Evolutionary conservation across 768 basidiomycete species (phyloP).

Genomic region (Leccinum longicurvipes): DNA sequence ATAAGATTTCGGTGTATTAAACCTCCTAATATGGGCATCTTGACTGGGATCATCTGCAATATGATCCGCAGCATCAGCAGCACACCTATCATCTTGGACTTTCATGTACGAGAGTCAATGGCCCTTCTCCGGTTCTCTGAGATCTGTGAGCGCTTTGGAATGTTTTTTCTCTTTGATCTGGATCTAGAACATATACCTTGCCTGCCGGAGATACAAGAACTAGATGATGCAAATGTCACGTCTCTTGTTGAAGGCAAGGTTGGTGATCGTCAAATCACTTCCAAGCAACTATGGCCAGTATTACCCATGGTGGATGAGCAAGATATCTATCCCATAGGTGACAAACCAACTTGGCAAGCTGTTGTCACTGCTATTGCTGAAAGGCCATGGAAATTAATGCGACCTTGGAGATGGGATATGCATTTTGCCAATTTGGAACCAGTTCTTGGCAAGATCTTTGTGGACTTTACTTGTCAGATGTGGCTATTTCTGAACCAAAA

Average conservation of each 20-base stretch:
- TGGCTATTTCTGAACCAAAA: too few relatives aligned
- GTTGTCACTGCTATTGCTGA: not conserved
- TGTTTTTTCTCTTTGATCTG: not conserved
- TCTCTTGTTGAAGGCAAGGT: not conserved
- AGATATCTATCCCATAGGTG: not conserved
- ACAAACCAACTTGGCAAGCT: not conserved
- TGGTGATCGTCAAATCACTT: not conserved
- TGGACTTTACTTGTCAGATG: not conserved
- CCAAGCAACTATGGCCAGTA: not conserved
- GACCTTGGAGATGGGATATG: not conserved
- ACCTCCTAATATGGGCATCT: too few relatives aligned
- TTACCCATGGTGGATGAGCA: not conserved
- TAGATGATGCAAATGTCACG: not conserved
- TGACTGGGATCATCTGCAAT: too few relatives aligned
- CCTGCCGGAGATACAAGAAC: not conserved
- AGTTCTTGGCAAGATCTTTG: not conserved
- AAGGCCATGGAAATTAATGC: not conserved
- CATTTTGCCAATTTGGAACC: not conserved
- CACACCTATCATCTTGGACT: constrained; percentile 1
- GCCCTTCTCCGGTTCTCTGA: not conserved
- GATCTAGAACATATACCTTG: not conserved
- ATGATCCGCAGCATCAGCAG: too few relatives aligned
- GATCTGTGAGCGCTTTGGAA: not conserved
- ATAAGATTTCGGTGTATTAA: too few relatives aligned
- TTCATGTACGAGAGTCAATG: not conserved